Conservation (phyloP, 257 asterid species). For the Thymus quinquecostatus region DNA sequence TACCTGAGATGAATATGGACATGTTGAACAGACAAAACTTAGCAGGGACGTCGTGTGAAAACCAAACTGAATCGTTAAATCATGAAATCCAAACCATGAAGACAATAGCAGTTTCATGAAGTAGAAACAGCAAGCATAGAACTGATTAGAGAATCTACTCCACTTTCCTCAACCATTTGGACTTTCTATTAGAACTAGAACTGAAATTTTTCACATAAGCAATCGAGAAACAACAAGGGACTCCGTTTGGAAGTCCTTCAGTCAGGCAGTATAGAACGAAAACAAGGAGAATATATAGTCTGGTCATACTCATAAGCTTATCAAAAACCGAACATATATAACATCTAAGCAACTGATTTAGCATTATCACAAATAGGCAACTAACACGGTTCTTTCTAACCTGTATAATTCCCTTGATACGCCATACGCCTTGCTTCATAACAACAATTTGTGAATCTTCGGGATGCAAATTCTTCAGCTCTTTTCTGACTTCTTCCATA, state of each 20-base stretch:
- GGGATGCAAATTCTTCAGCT: slow-evolving; percentile 58
- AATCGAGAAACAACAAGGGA: background rate
- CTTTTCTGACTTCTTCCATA: slow-evolving; percentile 63
- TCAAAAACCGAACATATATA: background rate
- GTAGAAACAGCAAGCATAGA: background rate
- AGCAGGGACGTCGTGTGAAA: background rate
- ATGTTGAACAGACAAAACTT: background rate
- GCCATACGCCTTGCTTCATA: slow-evolving; percentile 62
- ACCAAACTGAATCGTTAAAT: background rate
- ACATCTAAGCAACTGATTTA: background rate
- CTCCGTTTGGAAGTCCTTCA: background rate
- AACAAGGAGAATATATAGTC: background rate
- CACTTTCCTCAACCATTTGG: background rate
- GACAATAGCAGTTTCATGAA: background rate
- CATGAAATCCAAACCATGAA: background rate
- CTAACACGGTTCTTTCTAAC: slow-evolving; percentile 29
- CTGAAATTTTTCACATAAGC: background rate
- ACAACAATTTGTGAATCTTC: slow-evolving; percentile 61
- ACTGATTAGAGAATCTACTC: background rate
- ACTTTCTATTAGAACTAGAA: background rate
- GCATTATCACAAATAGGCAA: background rate
- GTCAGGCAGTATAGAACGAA: background rate
- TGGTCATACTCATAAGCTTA: background rate
- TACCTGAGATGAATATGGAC: slow-evolving; percentile 44
- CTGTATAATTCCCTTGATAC: slow-evolving; percentile 81